Percentiles rank a stretch among this genome's conserved stretches.
phyloP scores from a whole-genome alignment of 768 basidiomycete genomes.

The Amanita jacksonii region DNA sequence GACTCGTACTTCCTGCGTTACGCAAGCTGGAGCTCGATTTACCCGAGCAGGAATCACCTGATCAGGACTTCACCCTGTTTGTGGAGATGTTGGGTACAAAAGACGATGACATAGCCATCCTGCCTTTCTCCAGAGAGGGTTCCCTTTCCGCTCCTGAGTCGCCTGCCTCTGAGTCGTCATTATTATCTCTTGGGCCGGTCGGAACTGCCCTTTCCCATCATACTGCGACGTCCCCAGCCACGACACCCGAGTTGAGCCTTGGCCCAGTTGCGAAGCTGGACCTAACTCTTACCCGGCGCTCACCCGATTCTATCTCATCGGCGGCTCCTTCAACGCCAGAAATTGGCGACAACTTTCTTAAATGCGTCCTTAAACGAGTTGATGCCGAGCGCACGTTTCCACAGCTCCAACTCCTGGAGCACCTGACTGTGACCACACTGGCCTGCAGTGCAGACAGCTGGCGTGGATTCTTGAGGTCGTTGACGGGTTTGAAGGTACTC shows the following conservation, averaged over 20 bases:
- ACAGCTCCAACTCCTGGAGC: slow-evolving; percentile 23
- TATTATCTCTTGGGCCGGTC: not conserved
- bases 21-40: slow-evolving; percentile 38
- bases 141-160: not conserved
- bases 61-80: slow-evolving; percentile 43
- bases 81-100: slow-evolving; percentile 26
- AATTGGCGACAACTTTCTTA: not conserved
- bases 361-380: not conserved
- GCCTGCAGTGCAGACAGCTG: slow-evolving; percentile 29
- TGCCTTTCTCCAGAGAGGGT: not conserved
- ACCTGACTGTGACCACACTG: slow-evolving; percentile 31
- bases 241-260: not conserved
- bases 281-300: too few species aligned
- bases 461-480: slow-evolving; percentile 24
- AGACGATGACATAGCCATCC: slow-evolving; percentile 1
- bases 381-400: slow-evolving; percentile 15
- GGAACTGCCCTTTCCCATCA: too few species aligned
- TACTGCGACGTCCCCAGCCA: not conserved
- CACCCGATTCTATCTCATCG: too few species aligned
- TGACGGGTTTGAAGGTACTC: slow-evolving; percentile 25
- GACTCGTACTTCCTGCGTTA: slow-evolving; percentile 36
- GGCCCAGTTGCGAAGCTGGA: too few species aligned
- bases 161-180: not conserved
- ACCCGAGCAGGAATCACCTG: slow-evolving; percentile 47
- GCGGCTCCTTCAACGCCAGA: too few species aligned